Evolutionary conservation across 2,329 filamentous ascomycete species (phyloP), one percentile per base, ranked within the genome.

Genomic region (Thelonectria blattea): DNA sequence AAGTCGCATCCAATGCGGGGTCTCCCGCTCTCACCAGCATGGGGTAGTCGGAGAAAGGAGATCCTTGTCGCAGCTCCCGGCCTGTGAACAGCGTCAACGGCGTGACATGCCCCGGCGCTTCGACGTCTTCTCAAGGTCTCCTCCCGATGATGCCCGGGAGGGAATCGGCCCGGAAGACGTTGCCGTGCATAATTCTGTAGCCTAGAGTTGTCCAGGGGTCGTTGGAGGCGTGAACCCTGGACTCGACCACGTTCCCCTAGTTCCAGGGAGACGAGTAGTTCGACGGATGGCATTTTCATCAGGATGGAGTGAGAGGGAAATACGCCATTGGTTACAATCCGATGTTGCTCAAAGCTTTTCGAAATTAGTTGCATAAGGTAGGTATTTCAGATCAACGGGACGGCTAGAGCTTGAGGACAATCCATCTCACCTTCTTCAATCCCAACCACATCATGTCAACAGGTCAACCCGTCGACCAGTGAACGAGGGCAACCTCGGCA

Each of bases 1-100:
- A 17, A 22, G 54, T 51, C 8, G n/a, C 24, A 51, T 51, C 32
- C 22, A 10, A 24, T 45, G 54, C 50, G 54, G 54, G 45, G 54
- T 46, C 8, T 18, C 24, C 12, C 17, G 18, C 20, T 24, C 54
- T 22, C 45, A 15, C 22, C 17, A 34, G 30, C 37, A 56, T 56
- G 53, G 53, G 46, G 53, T 20, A 49, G 17, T 24, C 12, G 22
- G 24, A 49, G 27, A 49, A 49, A 34, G 47, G 47, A 9, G n/a
- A 48, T 30, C 46, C 46, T 17, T 30, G 46, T 48, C 46, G 12
- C 14, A 6, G 46, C 24, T 48, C 46, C 17, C 46, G 15, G 32
- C 30, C 3, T 12, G 15, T 11, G 15, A 7, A 30, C 27, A 17
- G 2, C 27, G 27, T 18, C 11, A 43, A 32, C 24, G 30, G 46